phyloP scores from a whole-genome alignment of 2,329 filamentous ascomycete genomes.

The Teratosphaeria zuluensis region DNA sequence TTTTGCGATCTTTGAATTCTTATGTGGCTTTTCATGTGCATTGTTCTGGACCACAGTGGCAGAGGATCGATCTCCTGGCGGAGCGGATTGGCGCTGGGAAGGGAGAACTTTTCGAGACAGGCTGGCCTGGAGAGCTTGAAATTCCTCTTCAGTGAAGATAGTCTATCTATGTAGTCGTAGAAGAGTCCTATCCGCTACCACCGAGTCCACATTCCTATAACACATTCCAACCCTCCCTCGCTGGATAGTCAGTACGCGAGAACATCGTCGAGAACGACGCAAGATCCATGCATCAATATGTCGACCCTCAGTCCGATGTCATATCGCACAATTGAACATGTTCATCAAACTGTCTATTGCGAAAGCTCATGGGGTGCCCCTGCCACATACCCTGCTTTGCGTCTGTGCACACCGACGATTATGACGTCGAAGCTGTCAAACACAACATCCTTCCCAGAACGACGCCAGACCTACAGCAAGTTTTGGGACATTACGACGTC shows the following conservation, averaged over 20 bases:
- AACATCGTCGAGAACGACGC: too few relatives aligned
- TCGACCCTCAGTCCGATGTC: too few relatives aligned
- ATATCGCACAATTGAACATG: too few relatives aligned
- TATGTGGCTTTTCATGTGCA: not conserved
- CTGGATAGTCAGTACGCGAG: too few relatives aligned
- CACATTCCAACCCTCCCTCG: not conserved
- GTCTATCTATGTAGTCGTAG: not conserved
- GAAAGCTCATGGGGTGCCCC: too few relatives aligned
- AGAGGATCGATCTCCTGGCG: not conserved
- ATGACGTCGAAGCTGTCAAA: not conserved
- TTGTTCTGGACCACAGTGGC: not conserved
- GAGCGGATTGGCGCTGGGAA: not conserved
- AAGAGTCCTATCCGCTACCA: conserved; percentile 1
- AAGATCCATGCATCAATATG: too few relatives aligned
- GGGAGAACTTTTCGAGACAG: not conserved
- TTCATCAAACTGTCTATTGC: too few relatives aligned
- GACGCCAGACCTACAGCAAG: not conserved
- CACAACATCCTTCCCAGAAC: not conserved
- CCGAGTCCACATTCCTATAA: not conserved
- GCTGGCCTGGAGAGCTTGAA: not conserved
- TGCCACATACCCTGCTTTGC: too few relatives aligned
- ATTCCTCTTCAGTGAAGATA: not conserved
- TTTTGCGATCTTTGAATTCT: not conserved
- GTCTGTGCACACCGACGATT: too few relatives aligned
- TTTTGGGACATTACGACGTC: conserved; percentile 1